A percentile compares a stretch with the other conserved stretches of the same genome.
These are phyloP conservation scores for Pythium utonaiense DNA, from an alignment of 352 stramenopile genomes.

Conservation along the genomic window DNA sequence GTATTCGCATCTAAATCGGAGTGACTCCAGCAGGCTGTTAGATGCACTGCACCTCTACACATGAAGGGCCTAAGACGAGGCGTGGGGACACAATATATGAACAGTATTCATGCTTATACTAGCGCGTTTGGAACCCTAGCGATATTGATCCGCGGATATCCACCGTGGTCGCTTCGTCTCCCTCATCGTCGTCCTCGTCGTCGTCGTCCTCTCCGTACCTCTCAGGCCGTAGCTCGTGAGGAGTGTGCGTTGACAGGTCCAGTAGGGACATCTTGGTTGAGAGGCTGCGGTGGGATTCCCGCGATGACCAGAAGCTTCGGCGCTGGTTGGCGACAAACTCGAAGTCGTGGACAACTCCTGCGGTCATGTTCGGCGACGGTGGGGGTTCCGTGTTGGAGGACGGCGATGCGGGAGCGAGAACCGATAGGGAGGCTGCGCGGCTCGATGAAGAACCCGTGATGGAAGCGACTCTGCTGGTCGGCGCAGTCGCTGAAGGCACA, in stretches of 20 bases:
- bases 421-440: background rate
- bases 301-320: slow-evolving; percentile 17
- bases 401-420: background rate
- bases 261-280: slow-evolving; percentile 19
- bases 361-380: slow-evolving; percentile 5
- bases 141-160: background rate
- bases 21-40: background rate
- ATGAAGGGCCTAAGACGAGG: too few relatives aligned
- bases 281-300: slow-evolving; percentile 18
- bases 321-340: slow-evolving; percentile 16
- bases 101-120: background rate
- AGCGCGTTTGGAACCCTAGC: background rate
- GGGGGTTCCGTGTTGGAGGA: background rate
- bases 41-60: background rate
- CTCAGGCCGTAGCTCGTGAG: background rate
- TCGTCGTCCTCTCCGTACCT: slow-evolving; percentile 4
- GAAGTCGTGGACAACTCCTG: slow-evolving; percentile 23
- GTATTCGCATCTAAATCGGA: slow-evolving; percentile 6
- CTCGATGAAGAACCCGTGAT: background rate
- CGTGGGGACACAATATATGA: too few relatives aligned
- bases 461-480: background rate
- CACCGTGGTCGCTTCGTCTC: background rate
- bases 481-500: too few relatives aligned
- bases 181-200: slow-evolving; percentile 9
- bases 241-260: slow-evolving; percentile 5